A percentile compares a stretch with the other conserved stretches of the same genome.
Evolutionary conservation across 148 eudicot species (phyloP).

Genomic region (Heliosperma pusillum): DNA sequence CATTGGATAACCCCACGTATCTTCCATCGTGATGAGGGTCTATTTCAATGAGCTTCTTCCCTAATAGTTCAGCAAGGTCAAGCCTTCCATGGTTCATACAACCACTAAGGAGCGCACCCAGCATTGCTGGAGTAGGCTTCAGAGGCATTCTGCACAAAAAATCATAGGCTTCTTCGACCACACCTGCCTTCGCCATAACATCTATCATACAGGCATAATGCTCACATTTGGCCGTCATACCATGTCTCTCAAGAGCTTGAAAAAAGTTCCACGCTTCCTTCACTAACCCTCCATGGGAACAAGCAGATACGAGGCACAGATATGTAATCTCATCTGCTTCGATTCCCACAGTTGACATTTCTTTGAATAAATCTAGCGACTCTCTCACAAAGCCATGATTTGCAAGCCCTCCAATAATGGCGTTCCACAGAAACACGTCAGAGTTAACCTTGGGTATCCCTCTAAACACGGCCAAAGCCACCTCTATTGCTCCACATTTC

Average conservation of each 20-base stretch:
- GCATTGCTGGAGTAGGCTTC: slow-evolving; percentile 61
- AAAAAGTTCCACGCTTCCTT: slow-evolving; percentile 67
- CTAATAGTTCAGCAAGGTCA: slow-evolving; percentile 71
- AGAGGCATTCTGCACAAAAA: slow-evolving; percentile 57
- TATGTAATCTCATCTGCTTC: slow-evolving; percentile 72
- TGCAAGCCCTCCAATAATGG: slow-evolving; percentile 88
- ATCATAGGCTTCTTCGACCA: slow-evolving; percentile 52
- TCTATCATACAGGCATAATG: slow-evolving; percentile 91
- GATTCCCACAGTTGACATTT: slow-evolving; percentile 52
- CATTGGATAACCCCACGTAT: slow-evolving; percentile 80
- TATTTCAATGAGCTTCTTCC: slow-evolving; percentile 70
- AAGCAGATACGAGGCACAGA: slow-evolving; percentile 68
- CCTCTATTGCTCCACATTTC: slow-evolving; percentile 77
- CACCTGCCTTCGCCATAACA: slow-evolving; percentile 80
- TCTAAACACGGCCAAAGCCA: slow-evolving; percentile 60
- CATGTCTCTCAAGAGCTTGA: slow-evolving; percentile 39
- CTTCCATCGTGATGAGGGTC: slow-evolving; percentile 87
- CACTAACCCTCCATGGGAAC: slow-evolving; percentile 84
- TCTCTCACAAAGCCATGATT: slow-evolving; percentile 60
- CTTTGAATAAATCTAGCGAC: slow-evolving; percentile 48
- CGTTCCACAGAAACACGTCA: slow-evolving; percentile 77
- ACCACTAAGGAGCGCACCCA: slow-evolving; percentile 77
- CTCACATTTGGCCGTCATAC: slow-evolving; percentile 57
- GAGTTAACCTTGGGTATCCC: slow-evolving; percentile 41
- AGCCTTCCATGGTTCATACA: slow-evolving; percentile 65